Conservation (phyloP, 2,329 filamentous ascomycete genomes). For the Aspergillus latus region DNA sequence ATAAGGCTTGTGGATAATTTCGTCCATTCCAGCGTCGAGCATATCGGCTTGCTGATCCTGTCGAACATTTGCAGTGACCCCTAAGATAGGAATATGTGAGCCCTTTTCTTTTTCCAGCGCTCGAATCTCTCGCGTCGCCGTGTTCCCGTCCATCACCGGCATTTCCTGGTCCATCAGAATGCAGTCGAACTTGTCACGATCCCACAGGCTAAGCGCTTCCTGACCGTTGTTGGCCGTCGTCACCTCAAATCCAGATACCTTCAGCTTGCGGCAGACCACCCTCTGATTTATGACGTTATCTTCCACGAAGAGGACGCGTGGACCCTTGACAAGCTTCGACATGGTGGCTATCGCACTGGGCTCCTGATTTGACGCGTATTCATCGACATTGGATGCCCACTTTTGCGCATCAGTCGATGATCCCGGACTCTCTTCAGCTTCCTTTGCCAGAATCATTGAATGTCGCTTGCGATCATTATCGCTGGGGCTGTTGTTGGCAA, state of each 20-base stretch:
- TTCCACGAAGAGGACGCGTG: conserved; percentile 43
- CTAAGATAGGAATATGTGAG: conserved; percentile 33
- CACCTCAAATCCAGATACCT: conserved; percentile 36
- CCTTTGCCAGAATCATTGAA: conserved; percentile 12
- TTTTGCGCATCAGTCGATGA: background rate
- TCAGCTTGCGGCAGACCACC: conserved; percentile 39
- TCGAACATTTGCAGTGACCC: conserved; percentile 69
- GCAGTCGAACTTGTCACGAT: conserved; percentile 51
- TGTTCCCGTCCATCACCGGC: conserved; percentile 80
- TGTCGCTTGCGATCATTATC: conserved; percentile 11
- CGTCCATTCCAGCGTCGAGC: conserved; percentile 71
- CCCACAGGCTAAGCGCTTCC: conserved; percentile 46
- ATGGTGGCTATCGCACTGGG: background rate
- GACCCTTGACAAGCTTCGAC: background rate
- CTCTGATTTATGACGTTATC: conserved; percentile 48
- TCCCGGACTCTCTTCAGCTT: background rate
- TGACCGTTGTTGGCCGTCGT: conserved; percentile 40
- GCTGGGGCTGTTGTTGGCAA: conserved; percentile 1
- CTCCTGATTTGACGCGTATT: background rate
- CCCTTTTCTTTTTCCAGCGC: conserved; percentile 58
- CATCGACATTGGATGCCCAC: background rate
- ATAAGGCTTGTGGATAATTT: conserved; percentile 78
- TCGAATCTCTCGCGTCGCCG: conserved; percentile 68
- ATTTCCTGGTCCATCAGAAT: conserved; percentile 82
- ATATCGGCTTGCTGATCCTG: conserved; percentile 72